Evolutionary conservation across 345 rosid genomes (phyloP), one percentile per base, ranked within the genome.

Genomic region (Passiflora organensis): DNA sequence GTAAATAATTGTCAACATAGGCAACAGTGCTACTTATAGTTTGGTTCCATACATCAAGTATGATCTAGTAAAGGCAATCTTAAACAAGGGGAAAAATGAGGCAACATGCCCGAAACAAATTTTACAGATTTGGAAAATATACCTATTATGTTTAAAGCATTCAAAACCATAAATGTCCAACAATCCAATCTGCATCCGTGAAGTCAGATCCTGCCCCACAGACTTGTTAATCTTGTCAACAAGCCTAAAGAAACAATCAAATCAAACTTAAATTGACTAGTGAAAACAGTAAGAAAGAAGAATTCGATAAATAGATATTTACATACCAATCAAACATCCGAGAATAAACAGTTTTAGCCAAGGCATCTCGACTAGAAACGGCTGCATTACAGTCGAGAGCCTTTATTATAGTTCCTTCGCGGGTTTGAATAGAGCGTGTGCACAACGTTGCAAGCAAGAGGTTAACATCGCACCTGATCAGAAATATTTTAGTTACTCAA

Each of bases 81-180:
- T 28, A 8, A 28, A 28, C 34, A 28, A 39, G 13, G 23, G 4
- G 5, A 19, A 15, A 18, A 25, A 46, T 15, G 28, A 13, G 1
- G 15, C 16, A 36, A 43, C 48, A 46, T 1, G 22, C 11, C 6
- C 44, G 20, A 53, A 48, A 12, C 1, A 39, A 6, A 32, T 5
- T 47, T 5, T 47, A 12, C 10, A 24, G 24, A 53, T 16, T 28
- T 48, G 13, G 23, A 51, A 42, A 17, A 32, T 36, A 22, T 5
- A 93, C 99, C 99, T 93, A 60, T 93, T 93, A 71, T 75, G 70
- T 60, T 78, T 82, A 58, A 93, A 93, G 78, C 99, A 86, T 64
- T 93, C 99, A 74, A 93, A 93, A 53, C 99, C 99, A 70, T 93
- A 93, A 63, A 93, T 93, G 78, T 93, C 99, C 74, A 93, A 72